Conservation (phyloP, 164 flowering plant genomes). For the Chimonanthus praecox region DNA sequence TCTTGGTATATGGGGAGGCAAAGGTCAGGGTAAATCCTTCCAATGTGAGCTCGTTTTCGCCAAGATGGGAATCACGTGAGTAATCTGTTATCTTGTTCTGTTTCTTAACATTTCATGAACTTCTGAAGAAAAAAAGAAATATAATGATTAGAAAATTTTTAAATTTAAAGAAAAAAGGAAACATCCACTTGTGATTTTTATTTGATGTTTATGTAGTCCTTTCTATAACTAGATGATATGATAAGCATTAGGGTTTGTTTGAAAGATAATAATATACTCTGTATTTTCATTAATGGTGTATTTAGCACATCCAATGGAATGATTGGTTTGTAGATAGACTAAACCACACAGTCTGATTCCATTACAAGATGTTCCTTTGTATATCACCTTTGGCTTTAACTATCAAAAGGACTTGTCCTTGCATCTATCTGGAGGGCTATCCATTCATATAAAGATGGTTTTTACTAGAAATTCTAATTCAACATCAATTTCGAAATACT, state of each 20-base stretch:
- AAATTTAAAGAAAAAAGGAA: background rate
- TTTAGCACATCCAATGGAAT: background rate
- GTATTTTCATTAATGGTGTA: no score
- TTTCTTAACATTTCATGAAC: background rate
- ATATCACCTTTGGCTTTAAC: background rate
- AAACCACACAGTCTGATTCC: background rate
- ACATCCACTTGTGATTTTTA: background rate
- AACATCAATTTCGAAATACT: background rate
- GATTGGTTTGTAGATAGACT: background rate
- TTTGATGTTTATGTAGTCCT: background rate
- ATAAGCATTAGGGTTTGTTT: background rate
- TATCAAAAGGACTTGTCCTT: background rate
- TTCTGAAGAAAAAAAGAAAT: background rate
- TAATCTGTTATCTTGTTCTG: background rate
- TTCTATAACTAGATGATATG: background rate
- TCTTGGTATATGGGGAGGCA: slow-evolving; percentile 61
- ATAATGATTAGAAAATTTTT: background rate
- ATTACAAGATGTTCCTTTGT: background rate
- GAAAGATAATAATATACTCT: background rate
- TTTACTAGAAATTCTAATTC: background rate
- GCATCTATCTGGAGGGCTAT: background rate
- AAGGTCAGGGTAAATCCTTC: slow-evolving; percentile 65
- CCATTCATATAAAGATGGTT: background rate
- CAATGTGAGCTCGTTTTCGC: slow-evolving; percentile 61
- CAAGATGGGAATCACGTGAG: slow-evolving; percentile 47